phyloP scores from a whole-genome alignment of 306 rosid species.

The Cercis canadensis region DNA sequence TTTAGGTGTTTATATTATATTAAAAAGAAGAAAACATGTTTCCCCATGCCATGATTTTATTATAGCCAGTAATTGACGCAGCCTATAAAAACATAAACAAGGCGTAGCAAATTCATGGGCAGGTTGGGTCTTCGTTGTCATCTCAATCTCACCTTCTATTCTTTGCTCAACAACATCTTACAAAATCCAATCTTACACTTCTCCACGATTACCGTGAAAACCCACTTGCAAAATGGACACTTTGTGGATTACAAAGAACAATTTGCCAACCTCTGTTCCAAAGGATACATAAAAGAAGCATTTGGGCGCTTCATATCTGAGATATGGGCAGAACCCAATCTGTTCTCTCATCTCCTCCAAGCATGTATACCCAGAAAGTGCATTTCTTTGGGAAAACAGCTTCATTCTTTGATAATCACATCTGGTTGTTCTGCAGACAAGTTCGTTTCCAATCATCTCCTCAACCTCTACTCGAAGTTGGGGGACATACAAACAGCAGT shows the following conservation, averaged over 20 bases:
- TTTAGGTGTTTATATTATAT: too few species aligned
- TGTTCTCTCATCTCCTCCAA: conserved; percentile 74
- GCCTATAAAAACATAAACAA: too few species aligned
- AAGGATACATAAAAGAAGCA: conserved; percentile 67
- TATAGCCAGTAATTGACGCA: too few species aligned
- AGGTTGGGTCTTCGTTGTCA: too few species aligned
- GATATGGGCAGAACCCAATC: conserved; percentile 71
- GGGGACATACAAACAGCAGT: conserved; percentile 56
- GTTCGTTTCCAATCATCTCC: conserved; percentile 79
- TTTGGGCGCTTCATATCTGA: conserved; percentile 50
- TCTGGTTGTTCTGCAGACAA: conserved; percentile 76
- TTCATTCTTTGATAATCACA: conserved; percentile 73
- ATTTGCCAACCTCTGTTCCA: conserved; percentile 54
- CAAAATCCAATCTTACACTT: conserved; percentile 33
- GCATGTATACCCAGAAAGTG: conserved; percentile 66
- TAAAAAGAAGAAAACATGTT: too few species aligned
- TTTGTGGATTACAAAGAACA: conserved; percentile 37
- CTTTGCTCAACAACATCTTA: conserved; percentile 6
- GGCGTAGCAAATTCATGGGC: too few species aligned
- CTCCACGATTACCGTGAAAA: conserved; percentile 44
- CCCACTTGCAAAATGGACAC: conserved; percentile 33
- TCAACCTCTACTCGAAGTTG: conserved; percentile 77
- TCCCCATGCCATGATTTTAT: too few species aligned
- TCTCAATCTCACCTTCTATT: too few species aligned
- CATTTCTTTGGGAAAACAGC: conserved; percentile 62